These are phyloP conservation scores for Eucalyptus curtisii DNA, from an alignment of 345 rosid genomes.

Conservation along the genomic window DNA sequence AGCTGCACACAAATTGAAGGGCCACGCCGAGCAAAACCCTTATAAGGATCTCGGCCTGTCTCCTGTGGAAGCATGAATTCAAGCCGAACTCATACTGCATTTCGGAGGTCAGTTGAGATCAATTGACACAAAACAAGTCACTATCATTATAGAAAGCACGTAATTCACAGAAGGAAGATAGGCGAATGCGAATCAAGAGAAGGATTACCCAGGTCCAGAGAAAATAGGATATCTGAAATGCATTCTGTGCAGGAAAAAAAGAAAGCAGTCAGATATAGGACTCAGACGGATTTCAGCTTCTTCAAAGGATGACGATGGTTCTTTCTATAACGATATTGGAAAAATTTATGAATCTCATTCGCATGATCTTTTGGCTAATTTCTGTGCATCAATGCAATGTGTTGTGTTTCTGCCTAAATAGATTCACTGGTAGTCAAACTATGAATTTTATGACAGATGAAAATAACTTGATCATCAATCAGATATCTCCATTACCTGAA, in stretches of 20 bases:
- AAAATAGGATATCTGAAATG: constrained; percentile 39
- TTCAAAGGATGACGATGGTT: background rate
- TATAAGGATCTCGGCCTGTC: background rate
- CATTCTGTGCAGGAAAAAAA: constrained; percentile 12
- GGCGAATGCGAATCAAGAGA: background rate
- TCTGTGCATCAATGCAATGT: background rate
- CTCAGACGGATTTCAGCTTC: background rate
- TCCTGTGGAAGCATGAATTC: constrained; percentile 19
- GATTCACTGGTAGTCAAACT: background rate
- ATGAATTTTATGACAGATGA: background rate
- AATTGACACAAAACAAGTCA: background rate
- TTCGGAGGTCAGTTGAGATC: background rate
- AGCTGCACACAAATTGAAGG: constrained; percentile 28
- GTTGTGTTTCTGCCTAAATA: background rate
- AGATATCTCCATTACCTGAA: constrained; percentile 8
- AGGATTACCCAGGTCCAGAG: constrained; percentile 37
- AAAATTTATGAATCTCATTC: background rate
- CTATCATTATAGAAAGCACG: background rate
- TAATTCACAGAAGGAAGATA: background rate
- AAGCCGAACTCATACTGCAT: constrained; percentile 27
- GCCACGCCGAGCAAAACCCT: constrained; percentile 9
- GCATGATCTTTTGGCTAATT: background rate
- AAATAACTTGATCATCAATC: background rate
- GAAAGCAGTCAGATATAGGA: background rate
- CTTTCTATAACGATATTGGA: background rate